Evolutionary conservation across 345 rosid species (phyloP), one percentile per base, ranked within the genome.

Genomic region (Gossypium stocksii): DNA sequence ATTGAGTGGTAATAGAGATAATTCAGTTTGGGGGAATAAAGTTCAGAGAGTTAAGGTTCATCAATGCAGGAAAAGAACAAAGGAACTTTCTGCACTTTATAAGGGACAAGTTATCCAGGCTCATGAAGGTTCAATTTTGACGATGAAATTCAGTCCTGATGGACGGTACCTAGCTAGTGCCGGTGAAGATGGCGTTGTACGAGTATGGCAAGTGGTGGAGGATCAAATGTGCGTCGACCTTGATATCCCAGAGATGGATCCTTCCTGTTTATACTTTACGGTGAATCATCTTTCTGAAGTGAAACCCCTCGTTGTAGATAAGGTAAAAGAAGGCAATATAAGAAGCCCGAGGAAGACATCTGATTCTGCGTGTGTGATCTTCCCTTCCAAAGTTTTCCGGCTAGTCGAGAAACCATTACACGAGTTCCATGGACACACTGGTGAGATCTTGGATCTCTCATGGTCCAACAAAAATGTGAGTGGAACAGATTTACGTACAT

Each of bases 391-490:
- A 80, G 87, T 90, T 68, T 90, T 90, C 64, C 88, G 93, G 71
- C 79, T 92, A 54, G 59, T 87, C 85, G 95, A 92, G 86, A 85
- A 80, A 59, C 97, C 97, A 1, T 43, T 87, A 73, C 92, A 90
- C 2, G 97, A 89, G 74, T 89, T 90, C 69, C 78, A 56, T 60
- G 97, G 95, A 38, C 97, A 92, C 66, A 70, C 20, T 38, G 89
- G 87, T 12, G 89, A 90, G 65, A 84, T 92, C 67, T 83, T 90
- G 83, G 97, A 92, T 59, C 79, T 92, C 60, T 86, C 97, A 11
- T 92, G 97, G 97, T 92, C 97, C 9, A 84, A 79, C 45, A 80
- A 87, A 82, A 87, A 92, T 81, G 97, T 92, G 79, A 89, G 93
- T 81, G 44, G 38, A 68, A 23, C 61, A 25, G 46, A 60, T 66